Conservation (phyloP, 257 asterid species). For the Sherardia arvensis region DNA sequence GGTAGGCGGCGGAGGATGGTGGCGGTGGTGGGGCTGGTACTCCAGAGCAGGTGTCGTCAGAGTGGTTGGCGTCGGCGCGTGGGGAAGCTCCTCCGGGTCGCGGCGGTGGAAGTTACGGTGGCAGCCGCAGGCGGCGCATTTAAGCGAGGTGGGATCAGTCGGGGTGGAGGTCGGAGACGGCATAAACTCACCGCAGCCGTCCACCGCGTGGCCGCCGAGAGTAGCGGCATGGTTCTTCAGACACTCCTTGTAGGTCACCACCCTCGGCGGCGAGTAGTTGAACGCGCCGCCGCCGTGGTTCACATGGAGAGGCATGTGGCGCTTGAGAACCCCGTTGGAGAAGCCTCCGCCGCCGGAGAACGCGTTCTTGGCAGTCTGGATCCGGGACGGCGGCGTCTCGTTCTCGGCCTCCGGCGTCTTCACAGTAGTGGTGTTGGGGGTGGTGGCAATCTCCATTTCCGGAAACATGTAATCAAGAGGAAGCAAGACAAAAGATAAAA, state of each 20-base stretch:
- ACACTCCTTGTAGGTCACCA: constrained; percentile 76
- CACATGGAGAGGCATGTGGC: constrained; percentile 48
- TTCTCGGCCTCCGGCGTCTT: constrained; percentile 69
- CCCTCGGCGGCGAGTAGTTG: constrained; percentile 43
- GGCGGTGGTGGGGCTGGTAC: constrained; percentile 91
- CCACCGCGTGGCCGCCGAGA: constrained; percentile 86
- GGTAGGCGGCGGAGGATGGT: constrained; percentile 63
- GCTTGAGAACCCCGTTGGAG: constrained; percentile 78
- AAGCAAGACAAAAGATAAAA: neutral
- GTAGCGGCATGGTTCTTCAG: constrained; percentile 86
- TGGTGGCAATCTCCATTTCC: constrained; percentile 47
- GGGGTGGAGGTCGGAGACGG: constrained; percentile 56
- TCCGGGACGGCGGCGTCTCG: constrained; percentile 67
- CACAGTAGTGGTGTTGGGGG: constrained; percentile 16
- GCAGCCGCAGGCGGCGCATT: constrained; percentile 97
- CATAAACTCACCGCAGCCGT: constrained; percentile 98
- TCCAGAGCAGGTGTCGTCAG: constrained; percentile 70
- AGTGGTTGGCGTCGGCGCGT: no score
- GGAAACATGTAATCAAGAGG: constrained; percentile 26
- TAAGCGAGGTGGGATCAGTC: constrained; percentile 74
- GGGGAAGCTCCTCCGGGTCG: constrained; percentile 64
- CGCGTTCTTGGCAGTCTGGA: constrained; percentile 44
- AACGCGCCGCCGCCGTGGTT: neutral
- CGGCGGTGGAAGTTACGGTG: constrained; percentile 99
- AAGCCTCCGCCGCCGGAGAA: no score